Conservation (phyloP, 2,329 filamentous ascomycete genomes). For the Periglandula ipomoeae region DNA sequence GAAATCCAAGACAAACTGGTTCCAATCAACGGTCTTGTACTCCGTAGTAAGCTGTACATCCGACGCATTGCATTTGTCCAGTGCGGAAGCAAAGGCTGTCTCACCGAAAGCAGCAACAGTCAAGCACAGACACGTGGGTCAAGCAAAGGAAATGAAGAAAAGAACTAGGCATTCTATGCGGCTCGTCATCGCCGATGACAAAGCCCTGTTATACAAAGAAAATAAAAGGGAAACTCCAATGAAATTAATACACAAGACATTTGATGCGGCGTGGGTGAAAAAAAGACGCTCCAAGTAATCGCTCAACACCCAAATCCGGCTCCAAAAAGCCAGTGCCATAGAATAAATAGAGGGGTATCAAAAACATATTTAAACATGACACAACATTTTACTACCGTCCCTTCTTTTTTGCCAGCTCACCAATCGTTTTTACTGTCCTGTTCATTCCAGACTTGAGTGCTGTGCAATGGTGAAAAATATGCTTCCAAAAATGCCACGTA, state of each 20-base stretch:
- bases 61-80: neutral
- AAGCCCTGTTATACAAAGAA: neutral
- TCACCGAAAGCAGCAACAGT: neutral
- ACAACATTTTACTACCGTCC: neutral
- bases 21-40: neutral
- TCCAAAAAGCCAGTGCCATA: neutral
- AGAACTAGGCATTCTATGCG: neutral
- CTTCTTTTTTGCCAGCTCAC: neutral
- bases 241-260: neutral
- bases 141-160: neutral
- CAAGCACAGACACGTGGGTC: neutral
- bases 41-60: neutral
- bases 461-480: neutral
- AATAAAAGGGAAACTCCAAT: neutral
- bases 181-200: neutral
- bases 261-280: neutral
- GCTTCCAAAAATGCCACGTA: neutral
- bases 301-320: neutral
- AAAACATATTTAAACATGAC: neutral
- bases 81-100: too few relatives aligned
- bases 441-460: slow-evolving; percentile 1
- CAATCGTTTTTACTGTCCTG: slow-evolving; percentile 1
- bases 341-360: neutral
- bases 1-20: neutral
- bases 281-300: neutral